These are phyloP conservation scores for Globisporangium mamillatum DNA, from an alignment of 352 stramenopile genomes.

Conservation along the genomic window DNA sequence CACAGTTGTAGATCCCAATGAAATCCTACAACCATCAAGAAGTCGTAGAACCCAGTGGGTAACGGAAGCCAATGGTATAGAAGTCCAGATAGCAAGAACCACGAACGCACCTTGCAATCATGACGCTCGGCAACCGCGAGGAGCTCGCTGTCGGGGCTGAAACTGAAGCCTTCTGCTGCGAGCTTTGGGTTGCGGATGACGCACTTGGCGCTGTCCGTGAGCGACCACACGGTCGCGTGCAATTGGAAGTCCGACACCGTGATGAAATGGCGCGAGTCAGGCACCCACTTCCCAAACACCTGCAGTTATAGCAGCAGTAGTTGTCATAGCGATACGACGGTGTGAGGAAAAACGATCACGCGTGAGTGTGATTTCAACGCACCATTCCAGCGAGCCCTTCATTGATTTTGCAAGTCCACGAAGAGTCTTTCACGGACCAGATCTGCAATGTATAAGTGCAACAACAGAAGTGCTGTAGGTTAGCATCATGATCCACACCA, in stretches of 20 bases:
- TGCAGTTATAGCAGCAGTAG: slow-evolving; percentile 5
- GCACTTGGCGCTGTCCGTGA: slow-evolving; percentile 55
- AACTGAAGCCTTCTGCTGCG: slow-evolving; percentile 56
- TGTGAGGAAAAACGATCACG: background rate
- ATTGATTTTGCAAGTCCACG: slow-evolving; percentile 70
- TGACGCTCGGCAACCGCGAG: slow-evolving; percentile 69
- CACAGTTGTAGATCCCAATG: slow-evolving; percentile 73
- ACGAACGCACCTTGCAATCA: slow-evolving; percentile 60
- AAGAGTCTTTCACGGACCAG: slow-evolving; percentile 63
- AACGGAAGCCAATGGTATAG: background rate
- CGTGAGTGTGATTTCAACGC: background rate
- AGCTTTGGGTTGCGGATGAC: slow-evolving; percentile 73
- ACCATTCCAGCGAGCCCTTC: slow-evolving; percentile 72
- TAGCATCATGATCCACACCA: background rate
- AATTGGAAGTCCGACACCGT: slow-evolving; percentile 86
- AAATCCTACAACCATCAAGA: slow-evolving; percentile 40
- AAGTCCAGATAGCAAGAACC: background rate
- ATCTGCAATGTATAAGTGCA: slow-evolving; percentile 19
- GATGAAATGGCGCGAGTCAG: slow-evolving; percentile 65
- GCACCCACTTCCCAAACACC: slow-evolving; percentile 42
- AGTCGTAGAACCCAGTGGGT: background rate
- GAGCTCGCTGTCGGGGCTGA: slow-evolving; percentile 53
- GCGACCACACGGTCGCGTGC: slow-evolving; percentile 78
- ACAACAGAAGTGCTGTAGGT: background rate
- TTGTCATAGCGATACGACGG: background rate